These are phyloP conservation scores for Sporothrix inflata DNA, from an alignment of 2,329 filamentous ascomycete species.

Conservation along the genomic window DNA sequence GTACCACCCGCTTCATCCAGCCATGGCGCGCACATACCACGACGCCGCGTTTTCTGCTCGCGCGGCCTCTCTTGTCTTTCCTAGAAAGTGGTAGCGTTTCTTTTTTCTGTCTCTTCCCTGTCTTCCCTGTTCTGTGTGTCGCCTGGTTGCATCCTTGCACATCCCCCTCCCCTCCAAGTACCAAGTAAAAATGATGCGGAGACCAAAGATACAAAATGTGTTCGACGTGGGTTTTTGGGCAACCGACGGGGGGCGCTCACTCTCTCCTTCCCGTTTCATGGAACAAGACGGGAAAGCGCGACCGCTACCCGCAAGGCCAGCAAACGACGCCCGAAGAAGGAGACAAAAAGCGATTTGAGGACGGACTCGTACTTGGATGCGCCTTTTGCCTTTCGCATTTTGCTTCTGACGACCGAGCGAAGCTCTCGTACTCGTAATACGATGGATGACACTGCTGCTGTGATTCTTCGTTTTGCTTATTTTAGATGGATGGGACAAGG, in stretches of 20 bases:
- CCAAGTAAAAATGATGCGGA: conserved; percentile 1
- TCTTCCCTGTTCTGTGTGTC: conserved; percentile 12
- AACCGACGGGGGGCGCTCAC: background rate
- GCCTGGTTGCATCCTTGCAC: conserved; percentile 23
- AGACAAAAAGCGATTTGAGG: background rate
- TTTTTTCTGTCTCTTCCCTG: background rate
- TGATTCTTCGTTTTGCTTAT: conserved; percentile 11
- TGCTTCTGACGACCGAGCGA: background rate
- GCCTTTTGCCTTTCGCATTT: background rate
- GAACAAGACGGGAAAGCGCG: background rate
- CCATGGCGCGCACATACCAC: conserved; percentile 6
- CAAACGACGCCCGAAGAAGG: background rate
- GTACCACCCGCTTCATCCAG: background rate
- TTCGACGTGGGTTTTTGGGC: background rate
- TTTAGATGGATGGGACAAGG: conserved; percentile 5
- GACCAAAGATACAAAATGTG: background rate
- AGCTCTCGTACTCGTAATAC: background rate
- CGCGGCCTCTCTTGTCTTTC: background rate
- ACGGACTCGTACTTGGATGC: background rate
- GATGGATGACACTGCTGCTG: background rate
- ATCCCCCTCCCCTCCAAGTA: conserved; percentile 10
- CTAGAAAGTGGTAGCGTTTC: conserved; percentile 12
- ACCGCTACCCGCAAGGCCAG: background rate
- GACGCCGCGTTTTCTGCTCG: background rate
- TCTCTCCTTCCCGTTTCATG: conserved; percentile 16